A percentile compares a stretch with the other conserved stretches of the same genome.
Evolutionary conservation across 2,329 filamentous ascomycete genomes (phyloP).

Genomic region (Hypocrella siamensis): DNA sequence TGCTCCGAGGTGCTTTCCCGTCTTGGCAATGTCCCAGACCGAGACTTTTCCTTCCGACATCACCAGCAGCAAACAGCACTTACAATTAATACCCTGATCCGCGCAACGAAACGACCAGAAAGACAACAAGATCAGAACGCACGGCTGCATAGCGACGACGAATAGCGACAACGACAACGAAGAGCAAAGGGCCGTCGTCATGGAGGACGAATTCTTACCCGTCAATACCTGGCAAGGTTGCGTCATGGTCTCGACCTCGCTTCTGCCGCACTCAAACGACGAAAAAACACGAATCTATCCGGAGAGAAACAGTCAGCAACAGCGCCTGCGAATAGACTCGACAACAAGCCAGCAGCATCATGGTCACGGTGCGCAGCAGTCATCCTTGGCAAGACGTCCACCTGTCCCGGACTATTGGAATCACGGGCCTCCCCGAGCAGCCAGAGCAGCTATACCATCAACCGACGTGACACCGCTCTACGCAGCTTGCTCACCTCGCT

Average conservation of each 20-base stretch:
- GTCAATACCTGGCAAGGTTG: slow-evolving; percentile 4
- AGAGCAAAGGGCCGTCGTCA: too few relatives aligned
- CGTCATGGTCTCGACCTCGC: slow-evolving; percentile 3
- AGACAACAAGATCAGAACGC: too few relatives aligned
- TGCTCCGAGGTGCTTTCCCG: too few relatives aligned
- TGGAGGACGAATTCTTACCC: slow-evolving; percentile 3
- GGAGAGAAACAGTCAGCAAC: neutral
- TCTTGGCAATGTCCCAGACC: too few relatives aligned
- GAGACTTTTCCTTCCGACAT: too few relatives aligned
- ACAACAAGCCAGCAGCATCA: neutral
- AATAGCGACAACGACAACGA: too few relatives aligned
- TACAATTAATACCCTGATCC: too few relatives aligned
- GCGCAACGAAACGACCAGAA: too few relatives aligned
- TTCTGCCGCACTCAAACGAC: slow-evolving; percentile 2
- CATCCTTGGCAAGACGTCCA: neutral
- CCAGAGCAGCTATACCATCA: neutral
- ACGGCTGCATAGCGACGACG: too few relatives aligned
- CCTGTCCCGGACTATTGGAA: slow-evolving; percentile 3
- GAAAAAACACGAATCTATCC: slow-evolving; percentile 1
- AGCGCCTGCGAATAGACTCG: neutral
- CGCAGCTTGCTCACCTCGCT: neutral
- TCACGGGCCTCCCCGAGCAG: neutral
- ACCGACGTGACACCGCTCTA: neutral
- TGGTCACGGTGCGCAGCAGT: neutral
- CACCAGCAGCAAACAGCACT: too few relatives aligned